These are phyloP conservation scores for Xylariaceae sp. DNA, from an alignment of 2,329 filamentous ascomycete species.

Conservation along the genomic window DNA sequence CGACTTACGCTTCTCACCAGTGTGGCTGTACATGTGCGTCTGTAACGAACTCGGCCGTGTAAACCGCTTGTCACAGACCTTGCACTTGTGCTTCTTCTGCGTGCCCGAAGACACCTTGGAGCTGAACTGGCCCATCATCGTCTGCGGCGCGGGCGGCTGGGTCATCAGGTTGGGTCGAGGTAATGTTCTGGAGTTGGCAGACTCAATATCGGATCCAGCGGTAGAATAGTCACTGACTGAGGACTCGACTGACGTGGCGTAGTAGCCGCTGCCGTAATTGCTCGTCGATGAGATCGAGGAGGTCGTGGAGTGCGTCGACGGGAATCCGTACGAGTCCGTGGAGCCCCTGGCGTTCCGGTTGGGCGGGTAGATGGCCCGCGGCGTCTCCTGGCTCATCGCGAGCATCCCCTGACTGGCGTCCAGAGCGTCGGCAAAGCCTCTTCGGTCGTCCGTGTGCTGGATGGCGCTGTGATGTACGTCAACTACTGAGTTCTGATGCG, in stretches of 20 bases:
- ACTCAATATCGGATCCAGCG: slow-evolving; percentile 78
- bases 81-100: slow-evolving; percentile 99
- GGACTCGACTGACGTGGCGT: slow-evolving; percentile 76
- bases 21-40: slow-evolving; percentile 98
- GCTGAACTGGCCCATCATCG: slow-evolving; percentile 98
- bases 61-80: slow-evolving; percentile 96
- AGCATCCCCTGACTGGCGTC: slow-evolving; percentile 94
- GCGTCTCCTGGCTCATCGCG: slow-evolving; percentile 91
- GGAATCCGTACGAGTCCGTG: slow-evolving; percentile 86
- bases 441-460: slow-evolving; percentile 50
- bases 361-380: slow-evolving; percentile 79
- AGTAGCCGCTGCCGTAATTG: slow-evolving; percentile 76
- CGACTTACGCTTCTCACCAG: slow-evolving; percentile 90
- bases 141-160: slow-evolving; percentile 75
- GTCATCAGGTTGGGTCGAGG: slow-evolving; percentile 66
- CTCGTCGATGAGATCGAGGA: slow-evolving; percentile 85
- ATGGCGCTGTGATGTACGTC: slow-evolving; percentile 58
- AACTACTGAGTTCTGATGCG: slow-evolving; percentile 59
- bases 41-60: slow-evolving; percentile 90
- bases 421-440: slow-evolving; percentile 80
- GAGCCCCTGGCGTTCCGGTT: slow-evolving; percentile 61
- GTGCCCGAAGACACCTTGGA: slow-evolving; percentile 94
- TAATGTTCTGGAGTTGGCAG: slow-evolving; percentile 72
- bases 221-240: slow-evolving; percentile 92
- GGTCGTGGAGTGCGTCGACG: slow-evolving; percentile 73